phyloP scores from a whole-genome alignment of 2,329 filamentous ascomycete species.

The Trichoderma lentiforme region DNA sequence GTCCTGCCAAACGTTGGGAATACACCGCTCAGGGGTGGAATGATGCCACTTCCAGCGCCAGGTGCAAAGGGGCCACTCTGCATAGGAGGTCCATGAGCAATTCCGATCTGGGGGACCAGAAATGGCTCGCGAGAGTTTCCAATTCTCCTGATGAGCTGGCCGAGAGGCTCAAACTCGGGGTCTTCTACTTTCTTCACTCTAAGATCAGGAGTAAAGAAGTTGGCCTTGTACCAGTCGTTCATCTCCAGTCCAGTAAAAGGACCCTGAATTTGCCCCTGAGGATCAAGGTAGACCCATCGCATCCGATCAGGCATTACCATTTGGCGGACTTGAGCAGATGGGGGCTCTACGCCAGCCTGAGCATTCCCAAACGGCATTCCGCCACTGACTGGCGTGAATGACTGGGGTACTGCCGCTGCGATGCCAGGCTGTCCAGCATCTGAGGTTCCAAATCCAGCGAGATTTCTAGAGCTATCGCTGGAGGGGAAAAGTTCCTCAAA shows the following conservation, averaged over 20 bases:
- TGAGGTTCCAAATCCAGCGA: slow-evolving; percentile 36
- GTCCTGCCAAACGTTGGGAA: slow-evolving; percentile 97
- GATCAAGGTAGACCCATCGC: slow-evolving; percentile 97
- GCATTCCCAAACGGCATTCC: slow-evolving; percentile 37
- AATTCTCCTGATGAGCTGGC: slow-evolving; percentile 90
- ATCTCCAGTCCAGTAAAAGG: slow-evolving; percentile 96
- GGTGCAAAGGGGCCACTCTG: slow-evolving; percentile 48
- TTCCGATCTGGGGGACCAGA: slow-evolving; percentile 93
- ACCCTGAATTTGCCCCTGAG: slow-evolving; percentile 85
- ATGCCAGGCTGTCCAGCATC: slow-evolving; percentile 37
- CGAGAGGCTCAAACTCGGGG: slow-evolving; percentile 87
- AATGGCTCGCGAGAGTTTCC: slow-evolving; percentile 97
- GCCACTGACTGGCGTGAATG: slow-evolving; percentile 36
- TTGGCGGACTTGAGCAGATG: slow-evolving; percentile 70
- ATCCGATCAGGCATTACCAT: slow-evolving; percentile 99
- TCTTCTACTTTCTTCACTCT: slow-evolving; percentile 95
- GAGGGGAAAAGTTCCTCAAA: slow-evolving; percentile 55
- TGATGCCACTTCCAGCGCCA: slow-evolving; percentile 57
- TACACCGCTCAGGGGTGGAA: slow-evolving; percentile 86
- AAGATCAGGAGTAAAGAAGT: slow-evolving; percentile 93
- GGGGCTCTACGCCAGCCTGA: slow-evolving; percentile 43
- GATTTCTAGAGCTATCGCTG: slow-evolving; percentile 32
- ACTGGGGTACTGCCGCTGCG: slow-evolving; percentile 33
- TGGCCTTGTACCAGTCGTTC: slow-evolving; percentile 99
- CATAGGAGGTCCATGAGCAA: slow-evolving; percentile 76